Evolutionary conservation across 2,329 filamentous ascomycete species (phyloP).

Genomic region (Ophiostoma sp.): DNA sequence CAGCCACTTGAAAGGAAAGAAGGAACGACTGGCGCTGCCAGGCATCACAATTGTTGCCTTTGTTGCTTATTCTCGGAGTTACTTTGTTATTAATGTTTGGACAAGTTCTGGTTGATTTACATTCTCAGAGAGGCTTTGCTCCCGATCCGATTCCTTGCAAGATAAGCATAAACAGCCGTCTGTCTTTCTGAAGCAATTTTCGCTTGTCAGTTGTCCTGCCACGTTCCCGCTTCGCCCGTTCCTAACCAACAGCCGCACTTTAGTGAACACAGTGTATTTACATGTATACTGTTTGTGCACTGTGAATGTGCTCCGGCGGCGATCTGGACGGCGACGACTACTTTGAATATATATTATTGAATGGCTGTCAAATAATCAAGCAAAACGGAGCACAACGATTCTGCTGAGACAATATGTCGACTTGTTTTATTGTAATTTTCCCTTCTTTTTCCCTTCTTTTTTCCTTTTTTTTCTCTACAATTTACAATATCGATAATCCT

Average conservation of each 20-base stretch:
- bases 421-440: too few species aligned
- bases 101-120: background rate
- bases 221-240: background rate
- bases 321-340: too few species aligned
- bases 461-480: too few species aligned
- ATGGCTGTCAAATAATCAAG: too few species aligned
- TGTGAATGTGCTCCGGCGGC: background rate
- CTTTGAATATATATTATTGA: too few species aligned
- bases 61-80: background rate
- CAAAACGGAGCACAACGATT: too few species aligned
- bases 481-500: too few species aligned
- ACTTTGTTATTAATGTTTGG: background rate
- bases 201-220: background rate
- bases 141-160: background rate
- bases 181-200: background rate
- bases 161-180: background rate
- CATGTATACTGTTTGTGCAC: background rate
- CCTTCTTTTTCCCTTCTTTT: too few species aligned
- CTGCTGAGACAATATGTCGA: too few species aligned
- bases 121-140: background rate
- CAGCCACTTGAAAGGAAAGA: background rate
- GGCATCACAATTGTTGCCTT: background rate
- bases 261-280: background rate
- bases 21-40: background rate
- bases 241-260: background rate